Conservation (phyloP, 2,329 filamentous ascomycete genomes). For the Sclerotinia glacialis region DNA sequence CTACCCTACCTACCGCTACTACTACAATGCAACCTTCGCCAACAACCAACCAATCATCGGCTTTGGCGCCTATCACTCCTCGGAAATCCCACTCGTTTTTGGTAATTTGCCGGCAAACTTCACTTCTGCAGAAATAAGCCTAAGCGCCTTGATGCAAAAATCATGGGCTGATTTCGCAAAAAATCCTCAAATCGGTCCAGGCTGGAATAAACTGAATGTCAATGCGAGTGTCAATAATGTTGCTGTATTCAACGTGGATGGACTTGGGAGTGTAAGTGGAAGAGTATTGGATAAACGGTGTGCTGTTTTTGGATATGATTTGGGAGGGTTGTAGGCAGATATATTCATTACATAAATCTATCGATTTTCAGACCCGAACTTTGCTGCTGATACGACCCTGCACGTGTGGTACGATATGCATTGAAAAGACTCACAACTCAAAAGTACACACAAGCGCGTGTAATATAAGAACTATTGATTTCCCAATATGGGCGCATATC, state of each 20-base stretch:
- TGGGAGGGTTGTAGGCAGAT: background rate
- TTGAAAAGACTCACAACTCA: background rate
- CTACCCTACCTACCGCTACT: constrained; percentile 20
- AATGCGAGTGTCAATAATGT: background rate
- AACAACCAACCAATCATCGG: constrained; percentile 17
- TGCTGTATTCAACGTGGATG: constrained; percentile 6
- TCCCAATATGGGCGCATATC: background rate
- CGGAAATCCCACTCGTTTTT: constrained; percentile 17
- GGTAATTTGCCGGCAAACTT: constrained; percentile 8
- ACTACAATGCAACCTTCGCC: constrained; percentile 19
- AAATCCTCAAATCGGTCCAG: background rate
- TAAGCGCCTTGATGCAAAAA: constrained; percentile 10
- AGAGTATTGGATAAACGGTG: background rate
- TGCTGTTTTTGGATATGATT: background rate
- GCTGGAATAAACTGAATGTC: background rate
- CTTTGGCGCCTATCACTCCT: constrained; percentile 20
- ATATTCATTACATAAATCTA: background rate
- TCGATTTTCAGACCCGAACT: background rate
- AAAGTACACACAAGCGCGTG: background rate
- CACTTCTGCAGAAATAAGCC: background rate
- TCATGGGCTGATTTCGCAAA: constrained; percentile 16
- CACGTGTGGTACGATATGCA: background rate
- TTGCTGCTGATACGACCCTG: background rate
- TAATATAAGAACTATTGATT: background rate
- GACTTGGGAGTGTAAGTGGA: background rate